These are phyloP conservation scores for Phytophthora constricta DNA, from an alignment of 352 stramenopile species.

Conservation along the genomic window DNA sequence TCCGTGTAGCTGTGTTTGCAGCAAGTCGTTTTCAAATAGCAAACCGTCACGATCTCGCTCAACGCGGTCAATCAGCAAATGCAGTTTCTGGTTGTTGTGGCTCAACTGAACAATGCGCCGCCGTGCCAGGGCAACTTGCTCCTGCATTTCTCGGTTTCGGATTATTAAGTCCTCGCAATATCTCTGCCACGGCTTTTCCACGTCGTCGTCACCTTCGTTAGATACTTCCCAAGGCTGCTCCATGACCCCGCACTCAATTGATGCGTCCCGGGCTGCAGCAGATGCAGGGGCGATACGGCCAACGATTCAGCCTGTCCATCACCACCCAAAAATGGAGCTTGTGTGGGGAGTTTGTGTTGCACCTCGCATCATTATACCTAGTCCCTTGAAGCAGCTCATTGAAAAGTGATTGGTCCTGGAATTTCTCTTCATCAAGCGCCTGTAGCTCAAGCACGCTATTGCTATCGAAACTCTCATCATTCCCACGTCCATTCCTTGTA, in stretches of 20 bases:
- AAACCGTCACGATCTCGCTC: conserved; percentile 84
- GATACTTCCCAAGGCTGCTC: conserved; percentile 24
- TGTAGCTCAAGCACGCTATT: conserved; percentile 40
- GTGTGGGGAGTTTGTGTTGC: conserved; percentile 3
- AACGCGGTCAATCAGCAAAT: conserved; percentile 83
- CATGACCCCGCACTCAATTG: conserved; percentile 17
- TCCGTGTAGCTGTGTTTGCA: conserved; percentile 76
- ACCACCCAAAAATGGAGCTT: conserved; percentile 19
- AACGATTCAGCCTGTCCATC: conserved; percentile 27
- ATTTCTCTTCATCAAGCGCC: conserved; percentile 27
- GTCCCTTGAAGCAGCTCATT: conserved; percentile 17
- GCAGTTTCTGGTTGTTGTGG: conserved; percentile 86
- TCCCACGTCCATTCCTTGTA: conserved; percentile 23
- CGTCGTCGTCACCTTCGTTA: conserved; percentile 23
- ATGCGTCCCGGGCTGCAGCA: conserved; percentile 13
- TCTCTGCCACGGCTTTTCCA: conserved; percentile 63
- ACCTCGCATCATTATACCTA: conserved; percentile 13
- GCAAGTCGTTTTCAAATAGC: conserved; percentile 82
- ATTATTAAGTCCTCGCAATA: conserved; percentile 80
- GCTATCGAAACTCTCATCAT: conserved; percentile 37
- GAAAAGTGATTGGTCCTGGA: conserved; percentile 25
- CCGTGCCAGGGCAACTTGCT: conserved; percentile 71
- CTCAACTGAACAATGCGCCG: conserved; percentile 70
- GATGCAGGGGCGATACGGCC: conserved; percentile 18
- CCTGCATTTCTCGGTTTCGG: conserved; percentile 79